A percentile compares a stretch with the other conserved stretches of the same genome.
phyloP scores from a whole-genome alignment of 1,284 basidiomycete species.

The Leccinum idahoense region DNA sequence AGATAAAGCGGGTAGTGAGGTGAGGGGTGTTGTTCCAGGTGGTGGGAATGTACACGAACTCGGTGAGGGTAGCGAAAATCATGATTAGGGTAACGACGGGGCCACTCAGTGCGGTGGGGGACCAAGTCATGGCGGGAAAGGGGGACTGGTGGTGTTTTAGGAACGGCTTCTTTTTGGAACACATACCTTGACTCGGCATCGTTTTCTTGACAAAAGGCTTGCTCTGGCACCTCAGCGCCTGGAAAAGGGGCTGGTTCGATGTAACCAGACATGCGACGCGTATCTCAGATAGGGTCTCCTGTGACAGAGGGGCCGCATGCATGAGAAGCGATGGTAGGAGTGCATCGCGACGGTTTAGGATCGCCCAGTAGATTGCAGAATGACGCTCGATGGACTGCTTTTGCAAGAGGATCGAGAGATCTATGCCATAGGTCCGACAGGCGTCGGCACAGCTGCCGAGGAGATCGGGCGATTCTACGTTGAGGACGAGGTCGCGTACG shows the following conservation, averaged over 20 bases:
- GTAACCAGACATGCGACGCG: constrained; percentile 59
- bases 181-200: constrained; percentile 11
- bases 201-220: constrained; percentile 10
- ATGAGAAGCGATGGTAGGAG: constrained; percentile 43
- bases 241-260: constrained; percentile 60
- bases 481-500: constrained; percentile 42
- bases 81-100: too few relatives aligned
- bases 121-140: too few relatives aligned
- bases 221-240: constrained; percentile 36
- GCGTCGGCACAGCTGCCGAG: constrained; percentile 44
- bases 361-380: constrained; percentile 66
- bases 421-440: constrained; percentile 36
- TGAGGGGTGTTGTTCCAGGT: too few relatives aligned
- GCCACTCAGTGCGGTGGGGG: too few relatives aligned
- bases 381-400: constrained; percentile 59
- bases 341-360: constrained; percentile 43
- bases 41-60: too few relatives aligned
- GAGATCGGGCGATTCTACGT: constrained; percentile 26
- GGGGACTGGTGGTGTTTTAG: too few relatives aligned
- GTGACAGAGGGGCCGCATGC: constrained; percentile 48
- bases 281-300: constrained; percentile 48
- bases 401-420: constrained; percentile 48
- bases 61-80: too few relatives aligned
- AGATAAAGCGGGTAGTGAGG: too few relatives aligned
- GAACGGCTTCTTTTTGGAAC: background rate